A percentile compares a stretch with the other conserved stretches of the same genome.
Evolutionary conservation across 768 basidiomycete species (phyloP).

Genomic region (Lentinula edodes): DNA sequence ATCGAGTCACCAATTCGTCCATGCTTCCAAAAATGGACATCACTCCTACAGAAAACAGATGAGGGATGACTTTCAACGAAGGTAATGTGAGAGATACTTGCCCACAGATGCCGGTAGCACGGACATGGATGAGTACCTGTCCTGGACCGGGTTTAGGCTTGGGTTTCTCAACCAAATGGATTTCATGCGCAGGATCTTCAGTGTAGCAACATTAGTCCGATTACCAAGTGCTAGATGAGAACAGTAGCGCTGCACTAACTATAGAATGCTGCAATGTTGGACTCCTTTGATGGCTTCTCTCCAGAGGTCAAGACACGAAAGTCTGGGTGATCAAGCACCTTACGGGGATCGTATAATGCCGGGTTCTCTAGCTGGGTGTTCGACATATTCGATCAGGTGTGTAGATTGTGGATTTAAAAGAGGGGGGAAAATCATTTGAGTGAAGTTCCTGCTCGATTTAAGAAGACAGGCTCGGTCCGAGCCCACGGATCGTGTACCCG

Average conservation of each 20-base stretch:
- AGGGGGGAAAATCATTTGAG: background rate
- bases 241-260: background rate
- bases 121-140: slow-evolving; percentile 61
- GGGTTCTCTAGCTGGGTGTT: slow-evolving; percentile 29
- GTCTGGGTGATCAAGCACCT: slow-evolving; percentile 48
- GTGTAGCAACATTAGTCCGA: background rate
- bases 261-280: slow-evolving; percentile 61
- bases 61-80: background rate
- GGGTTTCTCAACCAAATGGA: slow-evolving; percentile 65
- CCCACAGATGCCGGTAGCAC: slow-evolving; percentile 70
- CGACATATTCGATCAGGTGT: slow-evolving; percentile 16
- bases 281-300: slow-evolving; percentile 41
- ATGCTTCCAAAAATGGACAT: slow-evolving; percentile 72
- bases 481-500: background rate
- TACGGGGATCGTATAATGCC: slow-evolving; percentile 49
- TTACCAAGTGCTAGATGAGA: background rate
- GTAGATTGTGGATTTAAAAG: background rate
- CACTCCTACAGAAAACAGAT: slow-evolving; percentile 38
- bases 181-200: slow-evolving; percentile 49
- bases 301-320: slow-evolving; percentile 47
- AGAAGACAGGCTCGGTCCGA: background rate
- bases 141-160: slow-evolving; percentile 55
- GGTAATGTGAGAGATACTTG: slow-evolving; percentile 19
- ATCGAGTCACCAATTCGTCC: slow-evolving; percentile 65
- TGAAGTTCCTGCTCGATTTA: background rate